phyloP scores from a whole-genome alignment of 2,329 filamentous ascomycete species.

The Lasiodiplodia hormozganensis region DNA sequence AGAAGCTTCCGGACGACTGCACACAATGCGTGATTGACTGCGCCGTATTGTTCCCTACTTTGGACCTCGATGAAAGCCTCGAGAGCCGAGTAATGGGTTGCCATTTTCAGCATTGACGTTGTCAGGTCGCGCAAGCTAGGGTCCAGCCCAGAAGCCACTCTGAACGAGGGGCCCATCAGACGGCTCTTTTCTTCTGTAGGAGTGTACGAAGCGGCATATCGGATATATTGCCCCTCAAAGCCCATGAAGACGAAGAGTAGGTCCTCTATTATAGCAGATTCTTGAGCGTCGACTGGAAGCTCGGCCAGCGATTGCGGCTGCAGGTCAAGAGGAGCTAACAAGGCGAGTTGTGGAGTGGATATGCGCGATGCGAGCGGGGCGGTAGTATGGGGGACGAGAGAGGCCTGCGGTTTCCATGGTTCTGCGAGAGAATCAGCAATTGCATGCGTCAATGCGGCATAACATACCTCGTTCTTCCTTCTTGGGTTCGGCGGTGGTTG shows the following conservation, averaged over 20 bases:
- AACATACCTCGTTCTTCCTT: slow-evolving; percentile 28
- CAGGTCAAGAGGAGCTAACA: slow-evolving; percentile 71
- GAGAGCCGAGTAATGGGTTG: slow-evolving; percentile 88
- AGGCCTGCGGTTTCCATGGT: slow-evolving; percentile 81
- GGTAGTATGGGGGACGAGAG: slow-evolving; percentile 71
- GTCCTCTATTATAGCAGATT: slow-evolving; percentile 87
- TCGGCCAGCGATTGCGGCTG: slow-evolving; percentile 73
- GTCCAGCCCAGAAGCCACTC: slow-evolving; percentile 82
- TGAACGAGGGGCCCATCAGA: slow-evolving; percentile 80
- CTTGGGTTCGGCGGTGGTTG: slow-evolving; percentile 19
- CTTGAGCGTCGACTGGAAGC: slow-evolving; percentile 80
- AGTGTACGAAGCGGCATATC: slow-evolving; percentile 82
- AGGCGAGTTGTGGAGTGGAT: slow-evolving; percentile 66
- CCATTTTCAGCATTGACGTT: slow-evolving; percentile 88
- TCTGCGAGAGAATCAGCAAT: slow-evolving; percentile 34
- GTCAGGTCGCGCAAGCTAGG: slow-evolving; percentile 90
- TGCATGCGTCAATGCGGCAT: not conserved
- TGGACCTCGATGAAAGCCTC: slow-evolving; percentile 95
- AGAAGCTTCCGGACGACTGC: slow-evolving; percentile 91
- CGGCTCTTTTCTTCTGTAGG: slow-evolving; percentile 86
- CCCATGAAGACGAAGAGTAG: slow-evolving; percentile 97
- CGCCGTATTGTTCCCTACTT: slow-evolving; percentile 89
- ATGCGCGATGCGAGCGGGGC: slow-evolving; percentile 76
- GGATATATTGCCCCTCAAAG: slow-evolving; percentile 96
- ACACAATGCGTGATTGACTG: slow-evolving; percentile 94